Base-by-base conservation (phyloP, 2,329 filamentous ascomycete species). In the Aspergillus carbonarius region DNA sequence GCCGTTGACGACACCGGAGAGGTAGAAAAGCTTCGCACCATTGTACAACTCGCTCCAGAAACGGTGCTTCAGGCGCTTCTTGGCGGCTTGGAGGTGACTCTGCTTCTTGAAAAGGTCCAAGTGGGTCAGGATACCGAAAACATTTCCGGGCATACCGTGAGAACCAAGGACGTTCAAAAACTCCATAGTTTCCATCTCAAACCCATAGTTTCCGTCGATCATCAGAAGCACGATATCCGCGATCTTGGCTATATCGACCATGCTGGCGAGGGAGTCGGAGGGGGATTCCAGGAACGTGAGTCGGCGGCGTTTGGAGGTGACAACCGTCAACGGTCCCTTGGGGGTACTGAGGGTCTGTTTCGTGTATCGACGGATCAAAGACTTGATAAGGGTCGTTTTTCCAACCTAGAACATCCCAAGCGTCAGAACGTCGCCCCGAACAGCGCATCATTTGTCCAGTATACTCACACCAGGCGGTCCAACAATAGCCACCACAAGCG, bases 101-200 rank as follows among this genome's bases (percentile, higher is more conserved):
- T 95, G 93, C 71, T 97, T 98, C 71, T 88, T 86, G 81, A 99
- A 99, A 13, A 99, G 81, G 73, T 99, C 95, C 60, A 99, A 82
- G 80, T 99, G 96, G 15, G 95, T 98, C 46, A 99, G 83, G 58
- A 99, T 93, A 54, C 95, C 95, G 72, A 99, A 98, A 37, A 99
- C 93, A 69, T 99, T 99, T 64, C 95, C 93, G 0, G 96, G 95
- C 93, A 99, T 98, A 75, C 95, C 95, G 30, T 91, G 96, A 2
- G 92, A 87, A n/a, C 91, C 89, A 52, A 99, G 81, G 17, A 97
- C 88, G 68, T 97, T 98, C 71, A 99, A 80, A 62, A 99, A 99
- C 77, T 99, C 95, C 95, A 99, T 99, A 0, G 95, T 99, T 82
- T 99, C 95, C 95, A 99, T 99, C 78, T 99, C 95, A 72, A 99